Percentiles rank a stretch among this genome's conserved stretches.
Evolutionary conservation across 805 yeast species (phyloP).

Genomic region (Candida patagonica): DNA sequence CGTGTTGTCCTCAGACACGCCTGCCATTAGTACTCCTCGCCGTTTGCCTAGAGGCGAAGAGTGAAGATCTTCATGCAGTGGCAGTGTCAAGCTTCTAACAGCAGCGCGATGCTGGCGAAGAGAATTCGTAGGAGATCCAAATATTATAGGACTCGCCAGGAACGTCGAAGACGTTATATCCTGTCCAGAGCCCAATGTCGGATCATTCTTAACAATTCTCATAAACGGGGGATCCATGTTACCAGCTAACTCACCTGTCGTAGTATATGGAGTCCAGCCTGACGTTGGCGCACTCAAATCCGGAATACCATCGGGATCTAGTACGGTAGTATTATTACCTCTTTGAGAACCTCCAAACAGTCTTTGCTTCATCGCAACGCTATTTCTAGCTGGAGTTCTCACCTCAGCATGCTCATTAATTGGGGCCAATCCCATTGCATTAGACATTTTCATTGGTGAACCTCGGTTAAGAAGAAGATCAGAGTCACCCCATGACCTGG

Average conservation of each 20-base stretch:
- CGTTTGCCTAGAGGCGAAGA: slow-evolving; percentile 13
- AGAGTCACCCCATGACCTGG: slow-evolving; percentile 5
- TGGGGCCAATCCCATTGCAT: background rate
- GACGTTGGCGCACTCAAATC: slow-evolving; percentile 9
- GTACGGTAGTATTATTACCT: background rate
- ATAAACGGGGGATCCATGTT: slow-evolving; percentile 1
- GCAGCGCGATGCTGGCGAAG: slow-evolving; percentile 22
- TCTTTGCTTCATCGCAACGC: slow-evolving; percentile 3
- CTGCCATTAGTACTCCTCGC: background rate
- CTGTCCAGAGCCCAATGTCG: background rate
- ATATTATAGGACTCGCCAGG: background rate
- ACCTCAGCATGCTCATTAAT: slow-evolving; percentile 1
- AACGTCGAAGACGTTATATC: background rate
- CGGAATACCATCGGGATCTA: slow-evolving; percentile 13
- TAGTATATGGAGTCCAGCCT: slow-evolving; percentile 7
- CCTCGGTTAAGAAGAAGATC: background rate
- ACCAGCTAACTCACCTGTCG: slow-evolving; percentile 2
- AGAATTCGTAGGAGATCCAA: slow-evolving; percentile 1
- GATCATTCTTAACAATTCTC: slow-evolving; percentile 1
- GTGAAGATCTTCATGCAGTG: slow-evolving; percentile 28
- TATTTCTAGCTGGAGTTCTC: background rate
- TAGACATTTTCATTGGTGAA: background rate
- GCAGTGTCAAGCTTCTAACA: slow-evolving; percentile 20
- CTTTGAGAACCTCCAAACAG: background rate
- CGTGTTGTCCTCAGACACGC: no score